Evolutionary conservation across 768 basidiomycete genomes (phyloP).

Genomic region (Russula lepida): DNA sequence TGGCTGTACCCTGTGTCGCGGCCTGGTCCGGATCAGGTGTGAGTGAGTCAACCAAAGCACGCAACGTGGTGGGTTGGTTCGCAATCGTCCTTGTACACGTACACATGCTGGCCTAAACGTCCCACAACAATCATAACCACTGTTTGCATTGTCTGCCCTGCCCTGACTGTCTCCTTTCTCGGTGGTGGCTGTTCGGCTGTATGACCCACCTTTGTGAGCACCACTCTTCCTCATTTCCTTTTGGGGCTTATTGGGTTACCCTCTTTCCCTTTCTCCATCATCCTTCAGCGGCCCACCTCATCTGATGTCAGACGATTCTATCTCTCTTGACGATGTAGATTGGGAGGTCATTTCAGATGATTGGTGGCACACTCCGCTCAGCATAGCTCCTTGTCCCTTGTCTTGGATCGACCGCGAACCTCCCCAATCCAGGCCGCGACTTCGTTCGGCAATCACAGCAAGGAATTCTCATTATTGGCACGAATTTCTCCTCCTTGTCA

Average conservation of each 20-base stretch:
- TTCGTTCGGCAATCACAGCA: constrained; percentile 5
- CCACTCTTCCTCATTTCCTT: constrained; percentile 17
- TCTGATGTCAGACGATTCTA: constrained; percentile 17
- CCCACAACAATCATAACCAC: constrained; percentile 1
- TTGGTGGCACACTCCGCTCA: constrained; percentile 21
- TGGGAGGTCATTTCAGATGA: constrained; percentile 19
- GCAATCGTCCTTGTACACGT: constrained; percentile 1
- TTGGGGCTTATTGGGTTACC: constrained; percentile 13
- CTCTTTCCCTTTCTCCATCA: constrained; percentile 18
- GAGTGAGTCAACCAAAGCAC: too few relatives aligned
- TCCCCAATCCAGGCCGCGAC: background rate
- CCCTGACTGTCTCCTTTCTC: constrained; percentile 10
- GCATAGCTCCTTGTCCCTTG: constrained; percentile 5
- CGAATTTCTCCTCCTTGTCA: constrained; percentile 9
- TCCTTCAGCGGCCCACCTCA: constrained; percentile 5
- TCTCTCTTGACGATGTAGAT: constrained; percentile 16
- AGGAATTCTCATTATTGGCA: constrained; percentile 9
- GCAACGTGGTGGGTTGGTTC: constrained; percentile 3
- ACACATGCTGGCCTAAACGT: constrained; percentile 12
- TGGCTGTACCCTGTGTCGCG: background rate
- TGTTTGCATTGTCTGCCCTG: constrained; percentile 1
- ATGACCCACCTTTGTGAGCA: constrained; percentile 18
- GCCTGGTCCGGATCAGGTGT: background rate
- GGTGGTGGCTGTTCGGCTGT: constrained; percentile 18
- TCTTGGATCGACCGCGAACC: constrained; percentile 13